Evolutionary conservation across 164 flowering plant species (phyloP), one percentile per base, ranked within the genome.

Genomic region (Akebia trifoliata): DNA sequence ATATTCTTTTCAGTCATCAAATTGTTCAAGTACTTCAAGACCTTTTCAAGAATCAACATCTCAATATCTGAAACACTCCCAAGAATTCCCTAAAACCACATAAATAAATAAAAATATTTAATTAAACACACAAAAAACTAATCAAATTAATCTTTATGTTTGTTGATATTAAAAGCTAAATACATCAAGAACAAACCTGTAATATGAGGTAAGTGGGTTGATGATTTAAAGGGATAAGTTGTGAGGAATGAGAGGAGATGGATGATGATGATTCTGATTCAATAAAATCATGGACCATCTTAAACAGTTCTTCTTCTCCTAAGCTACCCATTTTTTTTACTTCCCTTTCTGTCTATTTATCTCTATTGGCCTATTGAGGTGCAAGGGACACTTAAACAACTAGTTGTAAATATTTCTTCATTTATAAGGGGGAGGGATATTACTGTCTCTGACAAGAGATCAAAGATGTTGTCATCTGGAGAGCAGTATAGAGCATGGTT

Each of bases 231-330:
- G 61, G 10, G n/a, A 43, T 57, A 18, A 49, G 60, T 11, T 61
- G 44, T 30, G 73, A 61, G 24, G 74, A 12, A 31, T 60, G 4
- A 14, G 18, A 36, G 12, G 59, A 52, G 18, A 43, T 21, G 54
- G 75, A 59, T n/a, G 70, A 7, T 32, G 78, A 4, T 52, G 78
- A 37, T 35, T 68, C 76, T 48, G 77, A 72, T 57, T 83, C 88
- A 37, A 78, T 75, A 63, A 78, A 83, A 38, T 83, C 88, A 37
- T 65, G 61, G 17, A 83, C 85, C 88, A 83, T 83, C 47, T 78
- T 74, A 57, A 64, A 51, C 24, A 83, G 76, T 37, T 42, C 49
- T 22, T 83, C 85, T 35, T 83, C 88, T 63, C 77, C 80, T 11
- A 72, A 56, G 60, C 77, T 77, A 11, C 73, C 75, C 84, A 70